Base-by-base conservation (phyloP, 2,329 filamentous ascomycete species). In the Furcasterigmium furcatum region DNA sequence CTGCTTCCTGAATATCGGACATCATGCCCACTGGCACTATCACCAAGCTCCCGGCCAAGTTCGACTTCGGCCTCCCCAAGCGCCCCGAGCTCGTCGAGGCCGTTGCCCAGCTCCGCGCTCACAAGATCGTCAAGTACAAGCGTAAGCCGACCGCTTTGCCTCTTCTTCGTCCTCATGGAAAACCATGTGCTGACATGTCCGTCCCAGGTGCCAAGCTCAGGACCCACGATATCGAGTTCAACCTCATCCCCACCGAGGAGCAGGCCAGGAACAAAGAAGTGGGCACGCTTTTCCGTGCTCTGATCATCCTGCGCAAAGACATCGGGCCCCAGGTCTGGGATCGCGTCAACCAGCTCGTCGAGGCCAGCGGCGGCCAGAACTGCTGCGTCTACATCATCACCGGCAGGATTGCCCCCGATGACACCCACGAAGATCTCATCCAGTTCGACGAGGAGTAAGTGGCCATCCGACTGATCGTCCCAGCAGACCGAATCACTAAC, bases 191-290 rank as follows among this genome's bases (percentile, higher is more conserved):
- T 16, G 34, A 36, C 34, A 20, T 36, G 12, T 18, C 12, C 30
- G 14, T 32, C 14, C 9, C 39, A 78, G 75, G 77, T 55, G 53
- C 56, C 4, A 59, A 55, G 14, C 58, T 79, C 3, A 54, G 60
- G 14, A 66, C 63, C 3, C 70, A 77, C 49, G 76, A 79, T 50
- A 53, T 77, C 24, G 68, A 68, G 13, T 60, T 79, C 30, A 60
- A 61, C 4, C 44, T 73, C 18, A 27, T 7, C 7, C 24, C 7
- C 12, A 12, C 24, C 24, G 7, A 7, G 7, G 24, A 27, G 12
- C 24, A 27, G 12, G 24, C 12, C 12, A 12, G 7, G 7, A 27
- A 27, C 7, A 12, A 12, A 7, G 24, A 34, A 16, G 30, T 14
- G 30, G 14, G n/a, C 34, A 5, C 9, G n/a, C 16, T 18, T 16